Conservation (phyloP, 345 rosid genomes). For the Bruguiera parviflora region DNA sequence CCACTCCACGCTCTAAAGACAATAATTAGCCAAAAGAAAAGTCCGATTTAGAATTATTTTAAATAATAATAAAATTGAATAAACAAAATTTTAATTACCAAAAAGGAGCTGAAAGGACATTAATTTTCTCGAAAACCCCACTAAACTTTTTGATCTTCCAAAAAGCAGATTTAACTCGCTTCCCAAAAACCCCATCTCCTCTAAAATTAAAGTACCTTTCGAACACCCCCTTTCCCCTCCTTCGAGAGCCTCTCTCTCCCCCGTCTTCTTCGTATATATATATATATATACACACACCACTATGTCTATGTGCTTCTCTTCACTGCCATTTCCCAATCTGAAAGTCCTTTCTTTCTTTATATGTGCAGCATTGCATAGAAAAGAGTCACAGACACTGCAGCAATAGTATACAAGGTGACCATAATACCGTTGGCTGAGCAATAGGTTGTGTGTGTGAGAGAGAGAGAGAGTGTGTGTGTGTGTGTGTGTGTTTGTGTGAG, state of each 20-base stretch:
- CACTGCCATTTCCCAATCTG: slow-evolving; percentile 28
- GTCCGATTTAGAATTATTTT: slow-evolving; percentile 1
- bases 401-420: too few species aligned
- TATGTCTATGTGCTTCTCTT: slow-evolving; percentile 13
- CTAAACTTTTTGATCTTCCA: background rate
- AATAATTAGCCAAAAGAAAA: slow-evolving; percentile 7
- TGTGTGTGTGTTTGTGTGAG: background rate
- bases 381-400: background rate
- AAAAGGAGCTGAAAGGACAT: slow-evolving; percentile 9
- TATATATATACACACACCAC: background rate
- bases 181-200: slow-evolving; percentile 22
- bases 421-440: too few species aligned
- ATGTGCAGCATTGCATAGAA: background rate
- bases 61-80: slow-evolving; percentile 10
- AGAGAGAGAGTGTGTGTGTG: too few species aligned
- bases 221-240: slow-evolving; percentile 29
- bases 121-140: slow-evolving; percentile 19
- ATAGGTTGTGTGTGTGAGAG: too few species aligned
- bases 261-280: slow-evolving; percentile 28
- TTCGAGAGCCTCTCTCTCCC: slow-evolving; percentile 8
- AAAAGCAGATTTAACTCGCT: slow-evolving; percentile 26
- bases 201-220: slow-evolving; percentile 31
- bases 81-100: slow-evolving; percentile 24
- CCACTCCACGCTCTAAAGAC: slow-evolving; percentile 41
- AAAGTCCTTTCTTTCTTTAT: too few species aligned